Base-by-base conservation (phyloP, 768 basidiomycete genomes). In the Tulasnella sp. region DNA sequence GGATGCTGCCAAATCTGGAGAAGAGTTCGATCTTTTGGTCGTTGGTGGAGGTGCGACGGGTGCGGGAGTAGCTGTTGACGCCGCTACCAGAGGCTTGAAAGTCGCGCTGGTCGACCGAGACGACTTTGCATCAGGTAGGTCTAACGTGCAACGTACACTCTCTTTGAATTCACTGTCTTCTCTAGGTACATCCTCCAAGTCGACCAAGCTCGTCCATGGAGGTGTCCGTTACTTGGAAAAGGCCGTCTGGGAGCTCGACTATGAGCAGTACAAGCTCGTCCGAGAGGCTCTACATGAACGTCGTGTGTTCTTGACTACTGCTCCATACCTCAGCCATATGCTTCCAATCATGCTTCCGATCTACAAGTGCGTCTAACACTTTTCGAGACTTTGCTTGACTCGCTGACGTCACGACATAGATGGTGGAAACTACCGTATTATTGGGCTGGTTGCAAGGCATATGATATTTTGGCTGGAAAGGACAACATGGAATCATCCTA, bases 371-470 rank as follows among this genome's bases (percentile, higher is more conserved):
- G 80, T 68, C 19, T 29, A 15, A n/a, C 29, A 5, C 43, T 15
- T 29, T 53, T 29, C 19, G 30, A 47, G 42, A 43, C 26, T 24
- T 50, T 59, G 51, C 38, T 42, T 19, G 9, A 50, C 9, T 41
- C 54, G 26, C 41, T 49, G 11, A 32, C 45, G 42, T 15, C 42
- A 21, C 10, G 11, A 15, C 27, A 29, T 7, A 87, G 86, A 62
- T 94, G 91, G 71, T 98, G 94, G 93, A 93, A 97, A 68, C 79
- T 97, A 13, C 95, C 95, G 0, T 99, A 98, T 73, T 97, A 96
- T 72, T 92, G 82, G 76, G 84, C 82, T 2, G 95, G 95, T 3
- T 93, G 88, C 75, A 98, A 97, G 74, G 75, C 97, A 76, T 99
- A 99, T 74, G 95, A 99, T 69, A 42, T 96, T 30, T 76, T 99